Base-by-base conservation (phyloP, 1,284 basidiomycete genomes). In the Marasmius fiardii region DNA sequence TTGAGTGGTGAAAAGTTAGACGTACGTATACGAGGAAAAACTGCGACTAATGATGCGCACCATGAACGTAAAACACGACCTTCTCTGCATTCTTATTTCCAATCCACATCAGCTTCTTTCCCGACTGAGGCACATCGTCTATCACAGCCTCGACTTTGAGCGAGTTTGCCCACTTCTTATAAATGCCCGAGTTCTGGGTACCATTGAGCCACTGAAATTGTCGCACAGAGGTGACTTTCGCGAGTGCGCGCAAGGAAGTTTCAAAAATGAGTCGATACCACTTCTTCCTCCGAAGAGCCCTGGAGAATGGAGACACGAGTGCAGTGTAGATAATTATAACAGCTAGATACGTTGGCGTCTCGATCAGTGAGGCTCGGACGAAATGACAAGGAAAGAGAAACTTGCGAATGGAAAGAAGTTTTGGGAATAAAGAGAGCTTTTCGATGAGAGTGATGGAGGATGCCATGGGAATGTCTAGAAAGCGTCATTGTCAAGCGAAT, bases 71-170 rank as follows among this genome's bases (percentile, higher is more conserved):
- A 16, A 45, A 37, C 11, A 58, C 6, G 1, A 58, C 53, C 18
- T 44, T 44, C 6, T 58, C 49, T 7, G 50, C 41, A 26, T 43
- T 24, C 31, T 58, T 58, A 16, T 28, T 20, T 37, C 53, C 54
- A 14, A 58, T 28, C 57, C 57, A 58, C 10, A 58, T 18, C 41
- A 58, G 11, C 11, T 35, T 31, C 16, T 12, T 26, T n/a, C 18
- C 47, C 31, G 28, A 4, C 4, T 31, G 5, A 4, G 5, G 5
- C 4, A 31, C 5, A 31, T 31, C 28, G 10, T 31, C 28, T 4
- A 31, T 10, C 4, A 10, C 28, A 10, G 10, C 10, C 5, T 4
- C 5, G 10, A 31, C 5, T 31, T 31, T 31, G 28, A 4, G 4
- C 4, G 5, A 4, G 4, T 31, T 31, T 10, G 28, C 28, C 28